Percentiles rank a stretch among this genome's conserved stretches.
Evolutionary conservation across 1,139 yeast genomes (phyloP).

Genomic region (Kodamaea suecica): DNA sequence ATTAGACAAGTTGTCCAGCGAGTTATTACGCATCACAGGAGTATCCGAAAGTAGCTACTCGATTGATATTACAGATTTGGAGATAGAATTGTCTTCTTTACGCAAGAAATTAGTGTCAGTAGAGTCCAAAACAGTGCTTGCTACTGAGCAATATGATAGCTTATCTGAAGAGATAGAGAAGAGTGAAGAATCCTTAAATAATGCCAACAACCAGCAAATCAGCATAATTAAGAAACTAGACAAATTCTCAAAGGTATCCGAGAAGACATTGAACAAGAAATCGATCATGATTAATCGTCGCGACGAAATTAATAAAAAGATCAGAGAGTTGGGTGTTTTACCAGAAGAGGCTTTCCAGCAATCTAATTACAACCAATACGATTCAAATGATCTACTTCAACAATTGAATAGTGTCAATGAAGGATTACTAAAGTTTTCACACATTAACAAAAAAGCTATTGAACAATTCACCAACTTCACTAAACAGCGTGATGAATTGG

Average conservation of each 20-base stretch:
- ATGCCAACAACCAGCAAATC: slow-evolving; percentile 57
- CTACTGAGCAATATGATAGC: slow-evolving; percentile 22
- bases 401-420: slow-evolving; percentile 56
- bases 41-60: slow-evolving; percentile 35
- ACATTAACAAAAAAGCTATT: slow-evolving; percentile 85
- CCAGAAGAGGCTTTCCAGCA: slow-evolving; percentile 77
- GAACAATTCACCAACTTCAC: slow-evolving; percentile 80
- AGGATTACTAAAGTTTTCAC: slow-evolving; percentile 61
- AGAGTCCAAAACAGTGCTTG: slow-evolving; percentile 18
- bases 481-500: slow-evolving; percentile 66
- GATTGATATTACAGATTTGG: slow-evolving; percentile 37
- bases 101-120: slow-evolving; percentile 23
- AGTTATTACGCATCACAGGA: slow-evolving; percentile 17
- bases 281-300: slow-evolving; percentile 59
- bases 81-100: slow-evolving; percentile 23
- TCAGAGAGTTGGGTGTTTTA: slow-evolving; percentile 79
- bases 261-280: slow-evolving; percentile 63
- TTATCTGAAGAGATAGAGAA: slow-evolving; percentile 32
- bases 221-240: slow-evolving; percentile 56
- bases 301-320: slow-evolving; percentile 69
- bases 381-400: slow-evolving; percentile 54
- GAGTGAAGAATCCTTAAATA: slow-evolving; percentile 41
- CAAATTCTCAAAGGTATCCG: slow-evolving; percentile 61
- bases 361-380: slow-evolving; percentile 38
- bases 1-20: slow-evolving; percentile 35